Conservation (phyloP, 352 stramenopile genomes). For the Elongisporangium prolatum region DNA sequence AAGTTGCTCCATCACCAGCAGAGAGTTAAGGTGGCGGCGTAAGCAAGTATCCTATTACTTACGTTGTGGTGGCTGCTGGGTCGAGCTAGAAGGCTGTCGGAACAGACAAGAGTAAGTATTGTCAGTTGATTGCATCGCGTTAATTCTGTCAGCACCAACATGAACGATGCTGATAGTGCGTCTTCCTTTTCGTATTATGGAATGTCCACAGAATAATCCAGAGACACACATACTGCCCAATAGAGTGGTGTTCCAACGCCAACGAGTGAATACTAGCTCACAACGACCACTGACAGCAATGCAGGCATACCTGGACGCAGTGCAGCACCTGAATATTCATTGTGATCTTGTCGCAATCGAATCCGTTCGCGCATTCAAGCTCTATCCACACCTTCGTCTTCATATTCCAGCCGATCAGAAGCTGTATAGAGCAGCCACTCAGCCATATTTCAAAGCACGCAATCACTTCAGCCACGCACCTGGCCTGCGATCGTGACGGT, state of each 20-base stretch:
- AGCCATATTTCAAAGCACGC: too few species aligned
- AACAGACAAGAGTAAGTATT: too few species aligned
- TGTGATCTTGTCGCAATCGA: constrained; percentile 9
- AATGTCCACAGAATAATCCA: not conserved
- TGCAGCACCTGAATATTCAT: constrained; percentile 18
- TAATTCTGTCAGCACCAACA: not conserved
- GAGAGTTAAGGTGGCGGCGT: too few species aligned
- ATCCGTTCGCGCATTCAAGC: constrained; percentile 22
- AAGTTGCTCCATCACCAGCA: too few species aligned
- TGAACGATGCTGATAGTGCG: not conserved
- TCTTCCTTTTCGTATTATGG: not conserved
- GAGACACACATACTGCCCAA: not conserved
- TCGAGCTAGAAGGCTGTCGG: too few species aligned
- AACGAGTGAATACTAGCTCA: too few species aligned
- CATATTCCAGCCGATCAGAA: constrained; percentile 13
- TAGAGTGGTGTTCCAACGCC: too few species aligned
- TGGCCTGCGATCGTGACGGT: not conserved
- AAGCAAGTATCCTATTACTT: too few species aligned
- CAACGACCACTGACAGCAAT: too few species aligned
- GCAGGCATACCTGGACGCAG: constrained; percentile 14
- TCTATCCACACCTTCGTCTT: constrained; percentile 7
- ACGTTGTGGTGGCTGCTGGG: too few species aligned
- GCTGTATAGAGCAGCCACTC: too few species aligned
- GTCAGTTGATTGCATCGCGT: too few species aligned
- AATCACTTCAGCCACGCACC: not conserved